These are phyloP conservation scores for Candida golubevii DNA, from an alignment of 805 yeast genomes.

Conservation along the genomic window DNA sequence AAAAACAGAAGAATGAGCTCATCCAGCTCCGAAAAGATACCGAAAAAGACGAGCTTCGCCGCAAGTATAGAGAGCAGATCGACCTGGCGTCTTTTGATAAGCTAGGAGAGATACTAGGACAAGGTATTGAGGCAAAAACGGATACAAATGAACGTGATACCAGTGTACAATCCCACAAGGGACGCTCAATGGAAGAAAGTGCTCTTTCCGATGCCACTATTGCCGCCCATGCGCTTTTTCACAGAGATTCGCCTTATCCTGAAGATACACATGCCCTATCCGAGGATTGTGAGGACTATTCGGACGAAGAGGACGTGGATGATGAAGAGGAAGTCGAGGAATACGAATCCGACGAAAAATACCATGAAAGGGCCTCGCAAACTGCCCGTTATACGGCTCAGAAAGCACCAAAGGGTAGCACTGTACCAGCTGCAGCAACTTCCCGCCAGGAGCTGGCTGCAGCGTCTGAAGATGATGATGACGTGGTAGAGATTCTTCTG, in stretches of 20 bases:
- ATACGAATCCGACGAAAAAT: not conserved
- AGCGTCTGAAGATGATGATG: conserved; percentile 8
- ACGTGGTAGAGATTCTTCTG: conserved; percentile 11
- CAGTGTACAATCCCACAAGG: no score
- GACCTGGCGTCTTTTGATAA: conserved; percentile 26
- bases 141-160: no score
- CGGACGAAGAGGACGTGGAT: not conserved
- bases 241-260: conserved; percentile 4
- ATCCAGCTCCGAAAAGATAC: conserved; percentile 10
- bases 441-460: not conserved
- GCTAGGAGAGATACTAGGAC: conserved; percentile 14
- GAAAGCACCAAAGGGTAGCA: not conserved
- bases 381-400: not conserved
- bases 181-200: no score
- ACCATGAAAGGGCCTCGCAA: not conserved
- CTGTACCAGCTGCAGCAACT: not conserved
- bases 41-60: conserved; percentile 17
- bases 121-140: no score
- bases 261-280: no score
- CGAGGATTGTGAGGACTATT: not conserved
- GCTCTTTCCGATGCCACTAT: no score
- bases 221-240: not conserved
- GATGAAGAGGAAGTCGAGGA: no score
- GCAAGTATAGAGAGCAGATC: conserved; percentile 19
- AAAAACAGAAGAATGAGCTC: conserved; percentile 11